Base-by-base conservation (phyloP, 2,329 filamentous ascomycete genomes). In the Plectosphaerella plurivora region DNA sequence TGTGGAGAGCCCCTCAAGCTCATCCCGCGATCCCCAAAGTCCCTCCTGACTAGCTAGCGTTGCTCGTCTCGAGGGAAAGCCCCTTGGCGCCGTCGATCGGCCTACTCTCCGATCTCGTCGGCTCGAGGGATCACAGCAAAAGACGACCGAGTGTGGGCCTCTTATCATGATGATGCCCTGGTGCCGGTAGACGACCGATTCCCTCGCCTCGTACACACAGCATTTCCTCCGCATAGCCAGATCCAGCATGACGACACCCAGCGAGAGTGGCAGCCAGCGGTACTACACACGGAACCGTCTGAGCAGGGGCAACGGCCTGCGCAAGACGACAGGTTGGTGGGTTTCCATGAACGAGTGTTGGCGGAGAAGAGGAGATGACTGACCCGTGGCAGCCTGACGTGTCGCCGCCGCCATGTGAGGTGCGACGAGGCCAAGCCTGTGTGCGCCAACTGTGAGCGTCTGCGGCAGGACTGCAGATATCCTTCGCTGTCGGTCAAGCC, bases 401-500 rank as follows among this genome's bases (percentile, higher is more conserved):
- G 55, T 15, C 52, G 53, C 8, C 52, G 53, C 11, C 57, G 60
- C 7, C 57, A 55, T 10, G 55, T 62, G 55, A 61, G 61, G 45
- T 62, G 60, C 41, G 60, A 63, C n/a, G 61, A 62, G 50, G 50
- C 49, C 5, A 63, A 61, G 45, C 59, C 61, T 8, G 39, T 53
- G 39, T 63, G 63, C 51, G 50, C 47, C 20, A 50, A 50, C 14
- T 56, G 55, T 22, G 47, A 52, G 18, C 52, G 55, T 6, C 48
- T 44, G 41, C 41, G 16, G n/a, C 16, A 44, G 16, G 18, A 12
- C 10, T 44, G 41, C 16, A 20, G 7, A 4, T 44, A 44, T 20
- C n/a, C 41, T 8, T 33, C 28, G 28, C 28, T 8, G 8, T 33
- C 28, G 28, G 28, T 12, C 28, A 33, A 12, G 11, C 28, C 28